Conservation (phyloP, 768 basidiomycete species). For the Dioszegia crocea region DNA sequence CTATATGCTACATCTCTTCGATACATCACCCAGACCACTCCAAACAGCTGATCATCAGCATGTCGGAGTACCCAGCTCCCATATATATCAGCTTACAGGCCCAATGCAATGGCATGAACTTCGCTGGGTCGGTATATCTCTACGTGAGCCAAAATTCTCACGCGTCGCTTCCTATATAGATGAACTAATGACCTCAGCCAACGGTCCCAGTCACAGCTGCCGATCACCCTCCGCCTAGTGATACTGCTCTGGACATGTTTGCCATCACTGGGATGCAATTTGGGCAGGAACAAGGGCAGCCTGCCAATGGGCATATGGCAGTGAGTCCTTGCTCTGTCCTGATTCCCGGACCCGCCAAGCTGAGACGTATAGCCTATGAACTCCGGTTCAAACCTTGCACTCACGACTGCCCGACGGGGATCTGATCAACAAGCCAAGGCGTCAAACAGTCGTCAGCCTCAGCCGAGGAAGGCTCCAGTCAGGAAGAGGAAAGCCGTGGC, state of each 20-base stretch:
- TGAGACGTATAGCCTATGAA: background rate
- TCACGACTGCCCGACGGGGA: too few relatives aligned
- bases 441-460: too few relatives aligned
- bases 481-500: background rate
- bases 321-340: background rate
- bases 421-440: too few relatives aligned
- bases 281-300: background rate
- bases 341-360: background rate
- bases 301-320: background rate
- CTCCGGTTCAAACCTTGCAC: too few relatives aligned
- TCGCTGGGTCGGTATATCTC: background rate
- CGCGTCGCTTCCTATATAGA: background rate
- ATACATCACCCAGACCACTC: background rate
- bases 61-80: background rate
- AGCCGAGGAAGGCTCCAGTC: too few relatives aligned
- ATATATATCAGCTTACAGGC: background rate
- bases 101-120: conserved; percentile 1
- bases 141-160: background rate
- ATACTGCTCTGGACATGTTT: background rate
- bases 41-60: background rate
- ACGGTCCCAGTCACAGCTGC: background rate
- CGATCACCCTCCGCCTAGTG: background rate
- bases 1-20: too few relatives aligned
- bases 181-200: background rate
- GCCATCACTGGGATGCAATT: background rate